Evolutionary conservation across 495 filamentous ascomycete genomes (phyloP).

Genomic region (Penicillium herquei): DNA sequence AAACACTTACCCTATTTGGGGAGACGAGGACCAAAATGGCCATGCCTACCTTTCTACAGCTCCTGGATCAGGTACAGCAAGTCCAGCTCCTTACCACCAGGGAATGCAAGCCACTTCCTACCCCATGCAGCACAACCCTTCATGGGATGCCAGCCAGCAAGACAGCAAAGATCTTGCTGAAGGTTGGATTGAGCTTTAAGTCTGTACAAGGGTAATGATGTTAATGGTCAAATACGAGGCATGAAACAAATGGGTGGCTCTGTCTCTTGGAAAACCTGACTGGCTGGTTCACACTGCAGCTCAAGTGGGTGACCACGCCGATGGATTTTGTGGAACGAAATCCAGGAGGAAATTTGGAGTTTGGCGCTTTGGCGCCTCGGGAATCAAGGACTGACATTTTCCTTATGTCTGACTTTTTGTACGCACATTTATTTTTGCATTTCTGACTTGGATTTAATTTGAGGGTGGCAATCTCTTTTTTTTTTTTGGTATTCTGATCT

Average conservation of each 20-base stretch:
- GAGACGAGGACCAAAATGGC: not conserved
- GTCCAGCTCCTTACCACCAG: constrained; percentile 6
- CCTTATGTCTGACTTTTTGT: not conserved
- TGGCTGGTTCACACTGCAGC: constrained; percentile 7
- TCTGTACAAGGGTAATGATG: not conserved
- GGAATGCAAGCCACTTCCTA: not conserved
- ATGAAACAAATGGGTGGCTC: not conserved
- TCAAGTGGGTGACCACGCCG: constrained; percentile 6
- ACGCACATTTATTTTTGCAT: not conserved
- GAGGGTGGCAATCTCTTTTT: not conserved
- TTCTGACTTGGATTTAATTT: not conserved
- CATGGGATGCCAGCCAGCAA: constrained; percentile 9
- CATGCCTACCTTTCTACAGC: constrained; percentile 4
- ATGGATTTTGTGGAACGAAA: constrained; percentile 12
- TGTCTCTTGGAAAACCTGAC: not conserved
- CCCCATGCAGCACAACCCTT: constrained; percentile 13
- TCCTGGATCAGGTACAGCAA: constrained; percentile 2
- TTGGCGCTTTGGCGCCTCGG: constrained; percentile 6
- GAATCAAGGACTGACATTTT: not conserved
- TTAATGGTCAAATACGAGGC: not conserved
- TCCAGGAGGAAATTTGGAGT: constrained; percentile 3
- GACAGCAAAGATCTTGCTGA: constrained; percentile 2
- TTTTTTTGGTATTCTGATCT: not conserved
- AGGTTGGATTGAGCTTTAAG: constrained; percentile 7
- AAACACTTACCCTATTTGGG: constrained; percentile 11